Conservation (phyloP, 176 grass and related monocot genomes). For the Carex kokanica region DNA sequence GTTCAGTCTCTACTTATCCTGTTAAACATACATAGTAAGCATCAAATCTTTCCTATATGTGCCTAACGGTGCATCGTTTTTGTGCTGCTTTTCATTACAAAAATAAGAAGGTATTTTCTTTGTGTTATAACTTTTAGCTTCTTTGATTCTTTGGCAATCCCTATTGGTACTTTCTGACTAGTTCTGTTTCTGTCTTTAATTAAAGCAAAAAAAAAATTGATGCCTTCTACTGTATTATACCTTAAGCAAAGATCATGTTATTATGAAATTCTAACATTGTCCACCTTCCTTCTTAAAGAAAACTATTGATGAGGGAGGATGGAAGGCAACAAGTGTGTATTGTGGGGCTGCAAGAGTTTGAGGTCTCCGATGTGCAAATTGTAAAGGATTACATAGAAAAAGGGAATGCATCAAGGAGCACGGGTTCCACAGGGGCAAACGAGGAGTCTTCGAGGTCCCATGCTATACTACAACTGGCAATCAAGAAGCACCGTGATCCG, state of each 20-base stretch:
- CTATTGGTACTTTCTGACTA: background rate
- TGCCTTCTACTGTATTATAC: background rate
- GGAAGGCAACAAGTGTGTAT: slow-evolving; percentile 98
- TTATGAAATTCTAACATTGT: background rate
- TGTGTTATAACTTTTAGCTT: background rate
- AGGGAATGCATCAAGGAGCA: slow-evolving; percentile 87
- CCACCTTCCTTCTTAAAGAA: slow-evolving; percentile 42
- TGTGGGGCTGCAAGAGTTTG: slow-evolving; percentile 95
- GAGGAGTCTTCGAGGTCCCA: slow-evolving; percentile 98
- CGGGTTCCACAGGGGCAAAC: slow-evolving; percentile 91
- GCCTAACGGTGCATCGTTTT: background rate
- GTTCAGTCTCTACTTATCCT: background rate
- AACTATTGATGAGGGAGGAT: slow-evolving; percentile 96
- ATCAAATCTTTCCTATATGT: background rate
- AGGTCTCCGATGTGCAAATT: slow-evolving; percentile 91
- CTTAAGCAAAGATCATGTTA: background rate
- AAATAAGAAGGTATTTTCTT: background rate
- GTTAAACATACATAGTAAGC: background rate
- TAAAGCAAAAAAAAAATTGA: background rate
- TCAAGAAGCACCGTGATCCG: slow-evolving; percentile 69
- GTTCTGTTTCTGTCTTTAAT: slow-evolving; percentile 3
- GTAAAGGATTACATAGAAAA: slow-evolving; percentile 98
- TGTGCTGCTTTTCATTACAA: background rate
- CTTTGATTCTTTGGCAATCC: background rate
- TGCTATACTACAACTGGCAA: slow-evolving; percentile 89